Percentiles rank a stretch among this genome's conserved stretches.
Conservation (phyloP, 441 rosid species). For the Manihot esculenta region DNA sequence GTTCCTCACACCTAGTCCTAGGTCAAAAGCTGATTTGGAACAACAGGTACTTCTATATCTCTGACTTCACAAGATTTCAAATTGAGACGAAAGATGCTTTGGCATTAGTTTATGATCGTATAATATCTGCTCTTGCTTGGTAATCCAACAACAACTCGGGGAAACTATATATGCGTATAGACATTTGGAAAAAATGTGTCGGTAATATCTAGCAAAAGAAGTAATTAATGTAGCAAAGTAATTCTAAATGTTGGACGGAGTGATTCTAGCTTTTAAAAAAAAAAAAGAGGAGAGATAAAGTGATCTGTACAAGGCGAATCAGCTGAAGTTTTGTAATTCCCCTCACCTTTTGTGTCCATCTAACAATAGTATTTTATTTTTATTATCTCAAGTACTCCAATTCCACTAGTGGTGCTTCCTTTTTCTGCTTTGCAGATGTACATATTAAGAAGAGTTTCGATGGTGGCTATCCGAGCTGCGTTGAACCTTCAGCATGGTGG, state of each 20-base stretch:
- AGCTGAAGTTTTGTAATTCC: not conserved
- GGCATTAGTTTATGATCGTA: too few species aligned
- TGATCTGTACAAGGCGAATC: not conserved
- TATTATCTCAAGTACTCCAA: not conserved
- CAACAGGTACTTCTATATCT: conserved; percentile 60
- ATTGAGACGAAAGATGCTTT: too few species aligned
- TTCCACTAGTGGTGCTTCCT: not conserved
- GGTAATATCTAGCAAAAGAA: not conserved
- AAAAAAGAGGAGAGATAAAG: too few species aligned
- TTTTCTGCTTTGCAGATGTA: conserved; percentile 73
- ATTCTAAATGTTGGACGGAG: not conserved
- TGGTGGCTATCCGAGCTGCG: conserved; percentile 95
- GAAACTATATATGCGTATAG: too few species aligned
- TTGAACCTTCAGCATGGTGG: conserved; percentile 91
- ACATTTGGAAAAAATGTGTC: not conserved
- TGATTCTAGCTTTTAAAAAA: not conserved
- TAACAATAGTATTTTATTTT: not conserved
- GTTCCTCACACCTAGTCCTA: conserved; percentile 69
- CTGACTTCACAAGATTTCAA: too few species aligned
- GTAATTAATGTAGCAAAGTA: too few species aligned
- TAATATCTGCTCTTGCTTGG: too few species aligned
- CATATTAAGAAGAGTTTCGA: conserved; percentile 84
- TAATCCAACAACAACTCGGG: too few species aligned
- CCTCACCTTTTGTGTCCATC: not conserved
- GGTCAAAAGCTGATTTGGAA: conserved; percentile 85